A percentile compares a stretch with the other conserved stretches of the same genome.
Evolutionary conservation across 1,284 basidiomycete species (phyloP).

Genomic region (Neolentinus lepideus): DNA sequence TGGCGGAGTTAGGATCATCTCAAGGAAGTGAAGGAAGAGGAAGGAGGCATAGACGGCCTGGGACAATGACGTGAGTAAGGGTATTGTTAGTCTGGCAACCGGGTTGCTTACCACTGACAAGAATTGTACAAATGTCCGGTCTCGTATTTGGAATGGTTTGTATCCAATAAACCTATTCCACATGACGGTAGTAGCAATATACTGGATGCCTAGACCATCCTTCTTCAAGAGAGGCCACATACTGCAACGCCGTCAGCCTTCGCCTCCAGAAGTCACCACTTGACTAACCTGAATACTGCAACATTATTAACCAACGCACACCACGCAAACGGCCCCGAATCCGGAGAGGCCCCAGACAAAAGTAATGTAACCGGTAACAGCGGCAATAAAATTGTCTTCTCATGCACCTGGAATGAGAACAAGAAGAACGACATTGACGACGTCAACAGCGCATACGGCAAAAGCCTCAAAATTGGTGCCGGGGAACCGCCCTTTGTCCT

Average conservation of each 20-base stretch:
- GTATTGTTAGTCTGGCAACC: too few species aligned
- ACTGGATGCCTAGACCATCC: constrained; percentile 77
- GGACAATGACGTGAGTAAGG: not conserved
- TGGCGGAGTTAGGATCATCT: constrained; percentile 56
- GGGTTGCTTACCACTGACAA: constrained; percentile 48
- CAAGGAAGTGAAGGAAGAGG: constrained; percentile 53
- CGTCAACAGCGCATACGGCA: constrained; percentile 66
- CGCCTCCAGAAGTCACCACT: constrained; percentile 11
- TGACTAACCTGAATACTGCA: constrained; percentile 75
- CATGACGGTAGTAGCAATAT: constrained; percentile 53
- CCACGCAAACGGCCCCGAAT: constrained; percentile 70
- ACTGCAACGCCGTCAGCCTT: constrained; percentile 32
- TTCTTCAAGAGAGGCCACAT: constrained; percentile 86
- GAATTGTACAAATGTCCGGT: constrained; percentile 39
- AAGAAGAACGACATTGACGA: constrained; percentile 87
- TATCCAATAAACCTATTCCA: constrained; percentile 87
- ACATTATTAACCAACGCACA: constrained; percentile 79
- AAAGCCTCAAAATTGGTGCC: constrained; percentile 50
- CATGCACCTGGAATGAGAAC: constrained; percentile 94
- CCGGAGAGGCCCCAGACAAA: constrained; percentile 53
- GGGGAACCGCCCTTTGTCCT: constrained; percentile 10
- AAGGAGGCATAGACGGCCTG: constrained; percentile 60
- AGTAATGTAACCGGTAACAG: constrained; percentile 80
- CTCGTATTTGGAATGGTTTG: constrained; percentile 42
- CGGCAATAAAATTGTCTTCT: constrained; percentile 89